Conservation (phyloP, 2,329 filamentous ascomycete species). For the Hypoxylon sp. region DNA sequence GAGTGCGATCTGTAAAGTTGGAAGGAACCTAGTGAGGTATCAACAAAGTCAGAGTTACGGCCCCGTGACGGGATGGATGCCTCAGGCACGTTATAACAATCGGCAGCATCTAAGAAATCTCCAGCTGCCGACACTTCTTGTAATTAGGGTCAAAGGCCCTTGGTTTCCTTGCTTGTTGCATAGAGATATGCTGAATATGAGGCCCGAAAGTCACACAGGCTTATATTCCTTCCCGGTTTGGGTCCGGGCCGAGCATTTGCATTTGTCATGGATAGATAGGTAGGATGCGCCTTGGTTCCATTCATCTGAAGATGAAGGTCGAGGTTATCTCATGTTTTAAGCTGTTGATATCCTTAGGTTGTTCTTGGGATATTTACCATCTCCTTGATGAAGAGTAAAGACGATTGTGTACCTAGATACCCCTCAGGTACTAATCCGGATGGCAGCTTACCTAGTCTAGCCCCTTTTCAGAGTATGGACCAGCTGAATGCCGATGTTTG, state of each 20-base stretch:
- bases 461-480: neutral
- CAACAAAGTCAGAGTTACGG: too few relatives aligned
- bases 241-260: neutral
- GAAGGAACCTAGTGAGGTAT: neutral
- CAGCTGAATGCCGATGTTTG: neutral
- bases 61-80: neutral
- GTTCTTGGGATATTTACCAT: neutral
- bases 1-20: neutral
- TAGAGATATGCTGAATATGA: neutral
- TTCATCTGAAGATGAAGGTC: neutral
- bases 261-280: neutral
- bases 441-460: neutral
- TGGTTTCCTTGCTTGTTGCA: neutral
- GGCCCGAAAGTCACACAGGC: neutral
- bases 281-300: neutral
- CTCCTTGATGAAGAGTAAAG: neutral
- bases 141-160: neutral
- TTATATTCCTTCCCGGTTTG: neutral
- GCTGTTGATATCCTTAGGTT: neutral
- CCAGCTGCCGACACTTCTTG: neutral
- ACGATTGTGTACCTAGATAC: neutral
- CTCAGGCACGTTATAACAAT: neutral
- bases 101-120: neutral
- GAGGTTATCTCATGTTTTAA: neutral
- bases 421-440: neutral